Percentiles rank a stretch among this genome's conserved stretches.
These are phyloP conservation scores for Ustilaginoidea virens DNA, from an alignment of 2,329 filamentous ascomycete genomes.

Conservation along the genomic window DNA sequence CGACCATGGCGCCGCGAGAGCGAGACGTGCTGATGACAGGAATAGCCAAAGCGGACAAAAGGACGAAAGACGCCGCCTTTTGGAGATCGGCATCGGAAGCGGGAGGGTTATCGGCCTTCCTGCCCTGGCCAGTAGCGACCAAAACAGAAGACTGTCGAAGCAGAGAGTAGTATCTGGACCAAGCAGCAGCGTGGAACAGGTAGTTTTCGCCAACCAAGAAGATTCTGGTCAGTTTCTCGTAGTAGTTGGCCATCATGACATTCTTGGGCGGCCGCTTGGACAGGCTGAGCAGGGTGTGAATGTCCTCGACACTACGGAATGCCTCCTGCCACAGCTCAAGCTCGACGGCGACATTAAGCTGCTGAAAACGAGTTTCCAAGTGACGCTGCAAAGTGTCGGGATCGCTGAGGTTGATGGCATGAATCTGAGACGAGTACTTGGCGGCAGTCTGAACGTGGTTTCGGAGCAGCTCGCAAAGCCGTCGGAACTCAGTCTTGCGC, in stretches of 20 bases:
- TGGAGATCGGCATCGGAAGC: constrained; percentile 81
- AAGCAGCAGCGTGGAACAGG: constrained; percentile 94
- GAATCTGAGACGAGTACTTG: constrained; percentile 98
- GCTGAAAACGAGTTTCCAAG: constrained; percentile 94
- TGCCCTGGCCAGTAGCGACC: constrained; percentile 69
- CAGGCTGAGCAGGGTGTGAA: constrained; percentile 89
- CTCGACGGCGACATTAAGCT: constrained; percentile 95
- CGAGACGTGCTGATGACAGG: constrained; percentile 97
- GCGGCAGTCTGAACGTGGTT: constrained; percentile 98
- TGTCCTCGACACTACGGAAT: constrained; percentile 97
- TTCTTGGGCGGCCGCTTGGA: constrained; percentile 98
- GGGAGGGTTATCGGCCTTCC: constrained; percentile 88
- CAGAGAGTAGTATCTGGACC: constrained; percentile 94
- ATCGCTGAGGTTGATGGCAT: constrained; percentile 97
- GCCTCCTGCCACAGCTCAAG: constrained; percentile 98
- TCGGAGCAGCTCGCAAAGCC: constrained; percentile 91
- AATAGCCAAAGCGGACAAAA: constrained; percentile 90
- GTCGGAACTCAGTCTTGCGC: constrained; percentile 97
- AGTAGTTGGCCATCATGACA: constrained; percentile 99
- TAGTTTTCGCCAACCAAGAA: constrained; percentile 99
- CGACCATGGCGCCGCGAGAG: constrained; percentile 87
- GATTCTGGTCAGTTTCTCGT: constrained; percentile 96
- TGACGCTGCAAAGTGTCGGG: constrained; percentile 95
- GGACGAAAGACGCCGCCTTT: constrained; percentile 87
- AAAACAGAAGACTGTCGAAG: constrained; percentile 78